Conservation (phyloP, 2,329 filamentous ascomycete genomes). For the Cladosporium halotolerans region DNA sequence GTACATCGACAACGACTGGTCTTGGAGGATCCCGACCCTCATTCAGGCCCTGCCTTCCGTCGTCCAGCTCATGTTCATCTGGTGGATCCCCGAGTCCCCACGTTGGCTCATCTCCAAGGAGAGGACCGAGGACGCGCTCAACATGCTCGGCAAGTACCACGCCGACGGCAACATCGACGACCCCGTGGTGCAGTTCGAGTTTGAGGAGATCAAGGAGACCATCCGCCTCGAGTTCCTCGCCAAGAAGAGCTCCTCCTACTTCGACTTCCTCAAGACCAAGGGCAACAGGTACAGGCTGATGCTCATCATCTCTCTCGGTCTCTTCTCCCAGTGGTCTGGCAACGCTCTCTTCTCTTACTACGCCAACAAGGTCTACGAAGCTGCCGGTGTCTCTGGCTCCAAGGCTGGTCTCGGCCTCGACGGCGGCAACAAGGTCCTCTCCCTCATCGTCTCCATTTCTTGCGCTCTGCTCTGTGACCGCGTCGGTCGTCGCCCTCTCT, state of each 20-base stretch:
- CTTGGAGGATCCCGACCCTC: constrained; percentile 40
- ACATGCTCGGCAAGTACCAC: constrained; percentile 56
- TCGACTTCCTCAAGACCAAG: constrained; percentile 52
- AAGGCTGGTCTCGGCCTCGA: constrained; percentile 34
- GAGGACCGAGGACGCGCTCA: constrained; percentile 33
- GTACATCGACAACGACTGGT: constrained; percentile 18
- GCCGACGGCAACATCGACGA: constrained; percentile 54
- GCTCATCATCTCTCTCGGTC: constrained; percentile 44
- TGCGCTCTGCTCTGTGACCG: constrained; percentile 28
- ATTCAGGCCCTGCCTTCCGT: constrained; percentile 21
- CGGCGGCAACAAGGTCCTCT: constrained; percentile 53
- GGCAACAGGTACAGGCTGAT: constrained; percentile 49
- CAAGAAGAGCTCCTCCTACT: constrained; percentile 39
- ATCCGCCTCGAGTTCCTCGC: constrained; percentile 46
- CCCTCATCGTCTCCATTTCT: constrained; percentile 51
- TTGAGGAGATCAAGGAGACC: constrained; percentile 59
- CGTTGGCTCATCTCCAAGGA: constrained; percentile 52
- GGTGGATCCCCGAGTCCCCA: constrained; percentile 50
- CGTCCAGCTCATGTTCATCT: constrained; percentile 37
- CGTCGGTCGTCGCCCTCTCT: constrained; percentile 26
- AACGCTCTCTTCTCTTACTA: constrained; percentile 42
- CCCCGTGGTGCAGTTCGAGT: constrained; percentile 59
- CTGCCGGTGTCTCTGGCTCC: constrained; percentile 24
- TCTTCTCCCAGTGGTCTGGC: constrained; percentile 52
- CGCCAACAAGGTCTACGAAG: constrained; percentile 24